Base-by-base conservation (phyloP, 768 basidiomycete genomes). In the Auricularia sp. region DNA sequence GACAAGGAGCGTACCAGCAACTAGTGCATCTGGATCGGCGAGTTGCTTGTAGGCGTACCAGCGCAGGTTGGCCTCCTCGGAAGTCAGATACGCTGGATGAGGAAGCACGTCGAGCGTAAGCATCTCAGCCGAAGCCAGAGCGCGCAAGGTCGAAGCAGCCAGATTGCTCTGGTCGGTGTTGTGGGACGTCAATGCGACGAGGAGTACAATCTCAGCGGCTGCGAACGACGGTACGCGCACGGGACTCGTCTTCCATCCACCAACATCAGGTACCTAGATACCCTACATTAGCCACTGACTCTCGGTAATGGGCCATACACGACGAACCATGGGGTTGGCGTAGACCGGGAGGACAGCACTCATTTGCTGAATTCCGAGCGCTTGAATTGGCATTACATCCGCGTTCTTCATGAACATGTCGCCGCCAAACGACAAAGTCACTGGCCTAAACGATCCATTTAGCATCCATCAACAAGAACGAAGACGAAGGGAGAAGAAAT, bases 151-250 rank as follows among this genome's bases (percentile, higher is more conserved):
- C 65, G 82, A 83, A 1, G 87, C 86, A 2, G 92, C 89, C 39
- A 85, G 72, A 35, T 85, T 81, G n/a, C 88, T 88, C 33, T 92
- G 82, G 34, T 78, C 79, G 56, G 79, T 83, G 63, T 88, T 87
- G 3, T 83, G 82, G 3, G 90, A 89, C 3, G 89, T 85, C 62
- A 94, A 75, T 1, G 86, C 81, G 13, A 89, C 84, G 5, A 91
- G 78, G 68, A 90, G 85, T 0, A 87, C 83, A 42, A 92, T 86
- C 73, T 93, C 90, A 1, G 83, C 80, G 13, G 92, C 71, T 1
- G 82, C 82, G 68, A 93, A 84, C 2, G 87, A 84, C 1, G 88
- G 80, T 2, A 84, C 74, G 45, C 88, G 87, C 6, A 75, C 76
- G 18, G 64, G 21, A 24, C 61, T 65, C 11, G 33, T 21, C 51